phyloP scores from a whole-genome alignment of 1,139 yeast genomes.

The Ogataea hybrid region DNA sequence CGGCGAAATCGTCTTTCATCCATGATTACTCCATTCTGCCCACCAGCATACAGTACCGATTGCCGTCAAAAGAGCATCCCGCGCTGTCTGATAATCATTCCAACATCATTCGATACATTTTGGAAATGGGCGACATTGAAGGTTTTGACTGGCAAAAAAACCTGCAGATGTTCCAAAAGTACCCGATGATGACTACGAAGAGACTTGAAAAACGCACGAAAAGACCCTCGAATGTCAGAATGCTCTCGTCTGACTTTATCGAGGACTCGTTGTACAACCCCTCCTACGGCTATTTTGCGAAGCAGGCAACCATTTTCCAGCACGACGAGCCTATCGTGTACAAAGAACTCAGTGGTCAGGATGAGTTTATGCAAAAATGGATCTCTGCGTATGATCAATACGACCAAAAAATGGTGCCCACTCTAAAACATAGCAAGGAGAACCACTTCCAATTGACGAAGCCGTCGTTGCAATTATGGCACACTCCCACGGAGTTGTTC shows the following conservation, averaged over 20 bases:
- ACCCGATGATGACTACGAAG: constrained; percentile 46
- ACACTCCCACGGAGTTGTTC: constrained; percentile 85
- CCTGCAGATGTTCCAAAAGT: constrained; percentile 36
- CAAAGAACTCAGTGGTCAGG: constrained; percentile 56
- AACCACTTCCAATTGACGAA: constrained; percentile 28
- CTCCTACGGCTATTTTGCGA: constrained; percentile 75
- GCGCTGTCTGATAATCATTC: constrained; percentile 17
- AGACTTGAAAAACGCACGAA: constrained; percentile 41
- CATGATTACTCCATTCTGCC: constrained; percentile 40
- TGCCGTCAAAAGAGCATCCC: constrained; percentile 29
- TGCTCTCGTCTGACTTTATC: constrained; percentile 75
- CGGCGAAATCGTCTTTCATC: constrained; percentile 17
- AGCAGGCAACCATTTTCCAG: constrained; percentile 75
- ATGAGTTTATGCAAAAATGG: constrained; percentile 73
- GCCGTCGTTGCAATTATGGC: constrained; percentile 74
- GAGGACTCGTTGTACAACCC: constrained; percentile 86
- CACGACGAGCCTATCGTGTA: constrained; percentile 62
- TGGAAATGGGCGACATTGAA: constrained; percentile 33
- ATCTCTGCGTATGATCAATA: constrained; percentile 60
- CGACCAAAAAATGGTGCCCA: constrained; percentile 36
- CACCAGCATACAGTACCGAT: constrained; percentile 33
- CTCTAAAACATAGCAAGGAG: constrained; percentile 21
- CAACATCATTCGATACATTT: constrained; percentile 25
- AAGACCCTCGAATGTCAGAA: constrained; percentile 64
- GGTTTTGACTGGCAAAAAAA: constrained; percentile 29